phyloP scores from a whole-genome alignment of 2,329 filamentous ascomycete species.

The Nigrospora oryzae region DNA sequence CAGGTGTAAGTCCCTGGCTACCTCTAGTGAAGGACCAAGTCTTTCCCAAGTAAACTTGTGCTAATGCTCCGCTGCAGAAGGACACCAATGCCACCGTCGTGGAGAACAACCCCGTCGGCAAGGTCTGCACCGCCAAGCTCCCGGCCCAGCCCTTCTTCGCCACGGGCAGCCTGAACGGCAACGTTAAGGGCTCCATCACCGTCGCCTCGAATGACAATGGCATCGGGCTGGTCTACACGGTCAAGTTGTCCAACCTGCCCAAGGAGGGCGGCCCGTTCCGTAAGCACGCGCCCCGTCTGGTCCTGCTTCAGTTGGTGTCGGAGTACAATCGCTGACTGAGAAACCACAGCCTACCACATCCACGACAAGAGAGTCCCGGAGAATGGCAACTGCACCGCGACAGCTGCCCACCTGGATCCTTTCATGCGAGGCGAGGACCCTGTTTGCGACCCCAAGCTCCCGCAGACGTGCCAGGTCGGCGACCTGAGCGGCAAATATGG shows the following conservation, averaged over 20 bases:
- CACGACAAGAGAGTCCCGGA: constrained; percentile 55
- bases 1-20: constrained; percentile 6
- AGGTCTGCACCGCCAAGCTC: constrained; percentile 47
- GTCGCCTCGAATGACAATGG: constrained; percentile 37
- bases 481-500: constrained; percentile 71
- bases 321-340: constrained; percentile 6
- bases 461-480: constrained; percentile 65
- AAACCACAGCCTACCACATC: constrained; percentile 57
- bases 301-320: not conserved
- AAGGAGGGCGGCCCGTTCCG: constrained; percentile 49
- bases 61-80: not conserved
- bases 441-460: constrained; percentile 47
- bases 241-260: constrained; percentile 51
- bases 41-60: no score
- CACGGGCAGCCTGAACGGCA: constrained; percentile 35
- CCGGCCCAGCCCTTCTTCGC: constrained; percentile 44
- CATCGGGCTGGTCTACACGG: constrained; percentile 45
- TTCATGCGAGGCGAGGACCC: constrained; percentile 54
- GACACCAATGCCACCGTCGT: constrained; percentile 42
- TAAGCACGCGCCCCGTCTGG: constrained; percentile 25
- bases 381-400: constrained; percentile 63
- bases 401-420: constrained; percentile 64
- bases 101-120: constrained; percentile 45
- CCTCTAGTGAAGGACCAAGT: no score
- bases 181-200: constrained; percentile 44